Evolutionary conservation across 768 basidiomycete genomes (phyloP).

Genomic region (Rhodosporidiobolus sp.): DNA sequence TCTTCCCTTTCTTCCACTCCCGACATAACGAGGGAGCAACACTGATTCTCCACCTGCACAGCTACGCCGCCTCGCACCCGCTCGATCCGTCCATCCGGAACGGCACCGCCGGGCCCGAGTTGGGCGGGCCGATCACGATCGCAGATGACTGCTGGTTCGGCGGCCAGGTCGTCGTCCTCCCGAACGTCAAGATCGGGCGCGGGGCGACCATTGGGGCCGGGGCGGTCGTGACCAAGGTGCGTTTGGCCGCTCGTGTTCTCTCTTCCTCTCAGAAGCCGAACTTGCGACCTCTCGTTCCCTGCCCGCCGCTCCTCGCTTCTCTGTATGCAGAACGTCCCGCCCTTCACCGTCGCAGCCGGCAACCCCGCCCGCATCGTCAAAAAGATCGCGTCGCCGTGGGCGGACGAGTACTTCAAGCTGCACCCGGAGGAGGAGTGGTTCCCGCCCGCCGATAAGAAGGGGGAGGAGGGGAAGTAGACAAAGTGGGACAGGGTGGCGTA

Average conservation of each 20-base stretch:
- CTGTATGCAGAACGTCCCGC: constrained; percentile 31
- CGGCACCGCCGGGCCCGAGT: constrained; percentile 46
- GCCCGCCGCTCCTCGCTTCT: background rate
- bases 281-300: background rate
- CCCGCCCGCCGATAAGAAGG: constrained; percentile 16
- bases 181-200: constrained; percentile 48
- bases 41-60: too few relatives aligned
- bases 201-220: constrained; percentile 49
- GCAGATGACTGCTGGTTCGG: constrained; percentile 52
- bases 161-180: constrained; percentile 44
- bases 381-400: constrained; percentile 41
- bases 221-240: constrained; percentile 46
- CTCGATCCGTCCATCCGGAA: constrained; percentile 41
- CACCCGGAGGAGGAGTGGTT: constrained; percentile 35
- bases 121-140: constrained; percentile 46
- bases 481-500: too few relatives aligned
- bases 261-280: background rate
- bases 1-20: background rate
- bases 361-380: constrained; percentile 50
- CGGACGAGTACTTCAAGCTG: constrained; percentile 28
- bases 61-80: constrained; percentile 35
- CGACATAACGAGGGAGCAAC: too few relatives aligned
- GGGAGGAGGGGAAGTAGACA: background rate
- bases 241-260: background rate
- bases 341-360: constrained; percentile 47